Conservation (phyloP, 768 basidiomycete genomes). For the Boletus reticuloceps region DNA sequence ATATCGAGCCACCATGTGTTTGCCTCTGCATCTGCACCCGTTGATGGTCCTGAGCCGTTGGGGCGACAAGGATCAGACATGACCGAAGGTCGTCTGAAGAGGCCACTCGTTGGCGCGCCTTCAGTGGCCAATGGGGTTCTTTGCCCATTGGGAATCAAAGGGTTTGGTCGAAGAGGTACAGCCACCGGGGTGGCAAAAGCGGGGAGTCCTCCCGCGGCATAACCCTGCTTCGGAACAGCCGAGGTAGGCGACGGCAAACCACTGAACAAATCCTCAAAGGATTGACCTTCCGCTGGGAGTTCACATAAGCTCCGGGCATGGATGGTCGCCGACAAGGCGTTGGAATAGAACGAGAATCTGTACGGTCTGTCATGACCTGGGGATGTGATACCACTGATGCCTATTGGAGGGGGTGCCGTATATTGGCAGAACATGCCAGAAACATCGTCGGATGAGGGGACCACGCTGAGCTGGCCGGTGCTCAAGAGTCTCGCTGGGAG, state of each 20-base stretch:
- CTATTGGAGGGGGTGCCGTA: conserved; percentile 4
- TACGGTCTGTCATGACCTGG: conserved; percentile 85
- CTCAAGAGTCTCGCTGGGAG: conserved; percentile 39
- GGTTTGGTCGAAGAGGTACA: neutral
- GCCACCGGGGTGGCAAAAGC: conserved; percentile 8
- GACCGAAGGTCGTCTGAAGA: conserved; percentile 19
- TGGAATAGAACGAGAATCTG: conserved; percentile 98
- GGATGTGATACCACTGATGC: conserved; percentile 37
- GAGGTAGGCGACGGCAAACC: conserved; percentile 37
- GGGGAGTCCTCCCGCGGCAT: conserved; percentile 1
- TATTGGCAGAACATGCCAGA: conserved; percentile 17
- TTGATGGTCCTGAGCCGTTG: conserved; percentile 22
- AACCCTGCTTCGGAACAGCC: conserved; percentile 2
- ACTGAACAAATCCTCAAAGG: conserved; percentile 86
- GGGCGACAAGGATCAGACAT: conserved; percentile 18
- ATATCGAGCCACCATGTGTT: conserved; percentile 99
- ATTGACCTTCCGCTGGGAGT: conserved; percentile 90
- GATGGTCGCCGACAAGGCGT: conserved; percentile 86
- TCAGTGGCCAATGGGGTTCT: conserved; percentile 7
- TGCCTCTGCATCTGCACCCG: conserved; percentile 50
- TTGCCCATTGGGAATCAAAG: conserved; percentile 7
- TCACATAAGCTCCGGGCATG: conserved; percentile 92
- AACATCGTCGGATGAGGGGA: conserved; percentile 44
- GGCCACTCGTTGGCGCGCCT: neutral
- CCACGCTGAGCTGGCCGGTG: conserved; percentile 33